Conservation (phyloP, 2,329 filamentous ascomycete genomes). For the Alternaria ethzedia region DNA sequence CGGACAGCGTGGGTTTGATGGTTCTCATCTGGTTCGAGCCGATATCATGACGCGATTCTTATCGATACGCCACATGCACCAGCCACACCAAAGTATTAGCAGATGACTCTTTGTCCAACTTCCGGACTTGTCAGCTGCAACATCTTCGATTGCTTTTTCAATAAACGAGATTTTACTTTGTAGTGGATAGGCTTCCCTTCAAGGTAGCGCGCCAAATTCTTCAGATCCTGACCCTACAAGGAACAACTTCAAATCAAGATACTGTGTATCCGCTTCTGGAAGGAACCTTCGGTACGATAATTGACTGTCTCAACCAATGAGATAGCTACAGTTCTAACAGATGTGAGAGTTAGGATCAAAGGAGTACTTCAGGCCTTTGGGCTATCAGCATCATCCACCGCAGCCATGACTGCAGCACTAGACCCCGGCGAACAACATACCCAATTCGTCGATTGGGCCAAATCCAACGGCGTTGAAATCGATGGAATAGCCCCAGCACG, state of each 20-base stretch:
- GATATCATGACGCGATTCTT: slow-evolving; percentile 17
- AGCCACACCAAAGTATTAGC: slow-evolving; percentile 18
- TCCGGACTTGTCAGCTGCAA: background rate
- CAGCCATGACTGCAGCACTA: slow-evolving; percentile 39
- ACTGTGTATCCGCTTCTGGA: background rate
- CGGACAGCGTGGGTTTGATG: background rate
- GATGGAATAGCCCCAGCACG: slow-evolving; percentile 70
- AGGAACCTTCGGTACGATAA: background rate
- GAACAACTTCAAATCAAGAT: background rate
- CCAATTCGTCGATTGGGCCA: slow-evolving; percentile 72
- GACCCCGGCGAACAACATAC: slow-evolving; percentile 52
- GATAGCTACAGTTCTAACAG: background rate
- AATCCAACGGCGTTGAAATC: slow-evolving; percentile 68
- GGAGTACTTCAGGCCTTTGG: background rate
- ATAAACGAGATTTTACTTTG: background rate
- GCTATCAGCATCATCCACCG: background rate
- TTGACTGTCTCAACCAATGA: background rate
- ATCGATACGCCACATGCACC: slow-evolving; percentile 33
- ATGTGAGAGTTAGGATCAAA: background rate
- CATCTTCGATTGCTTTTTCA: background rate
- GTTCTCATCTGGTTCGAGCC: background rate
- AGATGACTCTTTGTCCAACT: background rate
- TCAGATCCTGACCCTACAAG: background rate
- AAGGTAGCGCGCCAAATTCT: background rate
- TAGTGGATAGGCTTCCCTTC: background rate